These are phyloP conservation scores for Bisporella sp. DNA, from an alignment of 2,329 filamentous ascomycete genomes.

Conservation along the genomic window DNA sequence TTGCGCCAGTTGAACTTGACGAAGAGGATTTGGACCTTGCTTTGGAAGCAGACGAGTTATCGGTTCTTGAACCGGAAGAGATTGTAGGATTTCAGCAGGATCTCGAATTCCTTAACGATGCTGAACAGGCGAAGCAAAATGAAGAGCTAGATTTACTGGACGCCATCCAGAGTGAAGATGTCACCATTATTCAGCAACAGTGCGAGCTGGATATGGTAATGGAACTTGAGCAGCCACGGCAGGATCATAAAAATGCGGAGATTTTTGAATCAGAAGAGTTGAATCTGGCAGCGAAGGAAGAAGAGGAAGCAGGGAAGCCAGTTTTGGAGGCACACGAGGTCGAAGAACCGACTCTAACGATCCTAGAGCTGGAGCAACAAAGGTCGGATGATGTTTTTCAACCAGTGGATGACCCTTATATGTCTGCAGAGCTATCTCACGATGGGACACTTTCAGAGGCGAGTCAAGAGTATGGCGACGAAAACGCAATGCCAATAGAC, in stretches of 20 bases:
- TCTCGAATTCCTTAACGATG: not conserved
- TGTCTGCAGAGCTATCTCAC: not conserved
- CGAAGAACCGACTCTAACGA: constrained; percentile 2
- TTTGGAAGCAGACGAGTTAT: constrained; percentile 54
- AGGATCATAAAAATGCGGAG: not conserved
- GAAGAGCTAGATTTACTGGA: not conserved
- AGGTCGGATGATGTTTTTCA: not conserved
- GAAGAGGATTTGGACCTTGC: constrained; percentile 52
- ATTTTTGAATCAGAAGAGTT: not conserved
- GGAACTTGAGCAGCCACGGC: not conserved
- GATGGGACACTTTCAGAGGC: constrained; percentile 50
- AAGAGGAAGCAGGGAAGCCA: not conserved
- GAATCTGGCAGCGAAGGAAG: not conserved
- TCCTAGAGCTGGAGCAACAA: not conserved
- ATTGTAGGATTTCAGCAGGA: constrained; percentile 7
- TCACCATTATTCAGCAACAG: not conserved
- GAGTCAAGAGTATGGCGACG: constrained; percentile 61
- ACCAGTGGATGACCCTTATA: not conserved
- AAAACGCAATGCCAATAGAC: constrained; percentile 54
- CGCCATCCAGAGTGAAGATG: not conserved
- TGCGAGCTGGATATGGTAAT: not conserved
- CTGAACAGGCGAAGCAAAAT: constrained; percentile 4
- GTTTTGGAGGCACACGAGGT: not conserved
- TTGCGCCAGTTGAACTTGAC: constrained; percentile 42
- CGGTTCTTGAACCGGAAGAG: constrained; percentile 38